Evolutionary conservation across 1,139 yeast genomes (phyloP).

Genomic region (Protomyces gravidus): DNA sequence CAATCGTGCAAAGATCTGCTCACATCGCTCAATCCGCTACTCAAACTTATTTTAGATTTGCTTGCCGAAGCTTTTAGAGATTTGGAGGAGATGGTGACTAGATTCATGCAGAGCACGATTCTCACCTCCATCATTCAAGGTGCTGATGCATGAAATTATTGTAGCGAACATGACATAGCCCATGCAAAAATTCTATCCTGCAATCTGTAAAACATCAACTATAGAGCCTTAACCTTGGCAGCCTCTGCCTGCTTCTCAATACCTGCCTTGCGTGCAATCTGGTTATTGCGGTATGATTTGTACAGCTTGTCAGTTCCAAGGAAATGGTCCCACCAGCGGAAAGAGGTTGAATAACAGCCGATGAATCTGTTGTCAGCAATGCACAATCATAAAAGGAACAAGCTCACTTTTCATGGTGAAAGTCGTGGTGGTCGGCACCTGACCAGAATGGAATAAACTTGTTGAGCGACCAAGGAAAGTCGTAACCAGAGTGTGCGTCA

Average conservation of each 20-base stretch:
- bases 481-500: constrained; percentile 95
- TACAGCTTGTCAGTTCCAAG: constrained; percentile 60
- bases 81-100: too few species aligned
- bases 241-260: constrained; percentile 20
- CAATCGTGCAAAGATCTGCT: too few species aligned
- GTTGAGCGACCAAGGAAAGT: constrained; percentile 92
- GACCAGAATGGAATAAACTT: constrained; percentile 94
- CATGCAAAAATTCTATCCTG: not conserved
- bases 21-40: too few species aligned
- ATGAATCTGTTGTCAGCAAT: constrained; percentile 38
- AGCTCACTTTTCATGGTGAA: constrained; percentile 70
- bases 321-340: constrained; percentile 88
- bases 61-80: too few species aligned
- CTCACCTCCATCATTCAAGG: too few species aligned
- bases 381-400: too few species aligned
- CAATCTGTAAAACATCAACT: not conserved
- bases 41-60: too few species aligned
- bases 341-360: constrained; percentile 88
- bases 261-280: constrained; percentile 14
- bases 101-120: too few species aligned
- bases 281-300: constrained; percentile 30
- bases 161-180: too few species aligned
- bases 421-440: constrained; percentile 96
- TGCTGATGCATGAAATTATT: too few species aligned
- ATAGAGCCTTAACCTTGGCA: constrained; percentile 26